Conservation (phyloP, 192 early-diverging fungal species). For the Helicostylum pulchrum region DNA sequence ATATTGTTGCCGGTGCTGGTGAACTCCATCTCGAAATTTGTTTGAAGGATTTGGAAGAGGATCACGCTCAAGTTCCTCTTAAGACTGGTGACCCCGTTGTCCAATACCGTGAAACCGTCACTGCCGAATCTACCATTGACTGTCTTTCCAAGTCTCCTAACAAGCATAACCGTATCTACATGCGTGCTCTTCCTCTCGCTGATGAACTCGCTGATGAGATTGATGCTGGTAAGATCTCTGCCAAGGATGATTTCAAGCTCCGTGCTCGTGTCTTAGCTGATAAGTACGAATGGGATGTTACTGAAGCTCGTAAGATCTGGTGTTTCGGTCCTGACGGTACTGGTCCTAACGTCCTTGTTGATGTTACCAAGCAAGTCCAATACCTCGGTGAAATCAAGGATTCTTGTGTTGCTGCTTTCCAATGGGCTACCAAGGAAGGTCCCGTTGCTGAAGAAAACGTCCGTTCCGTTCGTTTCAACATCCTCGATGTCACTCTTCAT, state of each 20-base stretch:
- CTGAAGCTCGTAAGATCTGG: slow-evolving; percentile 98
- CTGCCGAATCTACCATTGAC: slow-evolving; percentile 69
- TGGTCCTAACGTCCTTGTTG: slow-evolving; percentile 89
- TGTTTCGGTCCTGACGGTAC: slow-evolving; percentile 78
- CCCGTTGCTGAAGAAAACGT: slow-evolving; percentile 90
- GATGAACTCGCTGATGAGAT: slow-evolving; percentile 78
- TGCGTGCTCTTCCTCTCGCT: slow-evolving; percentile 81
- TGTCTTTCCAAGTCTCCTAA: slow-evolving; percentile 96
- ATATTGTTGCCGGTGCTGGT: slow-evolving; percentile 98
- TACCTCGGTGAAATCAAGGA: slow-evolving; percentile 99
- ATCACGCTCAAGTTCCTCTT: slow-evolving; percentile 93
- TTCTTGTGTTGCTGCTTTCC: slow-evolving; percentile 90
- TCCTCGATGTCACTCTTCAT: slow-evolving; percentile 93
- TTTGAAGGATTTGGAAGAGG: slow-evolving; percentile 97
- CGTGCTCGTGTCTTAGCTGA: slow-evolving; percentile 86
- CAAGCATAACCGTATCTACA: slow-evolving; percentile 99
- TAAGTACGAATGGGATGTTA: slow-evolving; percentile 88
- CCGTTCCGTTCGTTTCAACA: slow-evolving; percentile 96
- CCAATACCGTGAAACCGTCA: slow-evolving; percentile 90
- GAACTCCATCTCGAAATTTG: slow-evolving; percentile 99
- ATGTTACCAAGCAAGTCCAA: slow-evolving; percentile 95
- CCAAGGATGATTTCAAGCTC: slow-evolving; percentile 92
- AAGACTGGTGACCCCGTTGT: slow-evolving; percentile 90
- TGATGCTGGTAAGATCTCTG: slow-evolving; percentile 77
- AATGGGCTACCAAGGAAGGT: slow-evolving; percentile 89